A percentile compares a stretch with the other conserved stretches of the same genome.
phyloP scores from a whole-genome alignment of 139 green algal species.

The Ostreobium quekettii region DNA sequence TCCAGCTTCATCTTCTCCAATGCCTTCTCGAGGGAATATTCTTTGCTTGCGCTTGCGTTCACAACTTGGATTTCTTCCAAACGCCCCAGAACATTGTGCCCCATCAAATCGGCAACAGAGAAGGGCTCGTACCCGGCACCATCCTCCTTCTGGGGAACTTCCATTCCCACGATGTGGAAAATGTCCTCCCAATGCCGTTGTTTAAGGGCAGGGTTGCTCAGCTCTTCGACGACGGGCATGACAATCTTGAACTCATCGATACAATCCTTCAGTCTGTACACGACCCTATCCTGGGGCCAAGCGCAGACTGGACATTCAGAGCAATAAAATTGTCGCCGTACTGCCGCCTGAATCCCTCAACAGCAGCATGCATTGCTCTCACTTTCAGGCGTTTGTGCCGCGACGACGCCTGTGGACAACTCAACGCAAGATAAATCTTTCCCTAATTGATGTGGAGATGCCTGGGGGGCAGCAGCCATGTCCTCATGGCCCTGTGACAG shows the following conservation, averaged over 20 bases:
- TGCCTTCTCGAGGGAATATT: constrained; percentile 61
- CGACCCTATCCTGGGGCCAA: constrained; percentile 41
- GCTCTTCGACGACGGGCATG: constrained; percentile 44
- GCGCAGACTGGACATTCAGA: background rate
- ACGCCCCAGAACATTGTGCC: constrained; percentile 47
- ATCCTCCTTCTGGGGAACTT: background rate
- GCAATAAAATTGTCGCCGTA: background rate
- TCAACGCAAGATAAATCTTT: background rate
- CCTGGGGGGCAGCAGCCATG: too few relatives aligned
- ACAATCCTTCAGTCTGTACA: constrained; percentile 51
- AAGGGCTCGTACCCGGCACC: constrained; percentile 37
- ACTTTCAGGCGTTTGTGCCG: background rate
- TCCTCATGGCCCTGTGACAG: too few relatives aligned
- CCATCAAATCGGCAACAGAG: constrained; percentile 49
- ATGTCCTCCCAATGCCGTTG: constrained; percentile 37
- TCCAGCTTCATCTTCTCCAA: constrained; percentile 68
- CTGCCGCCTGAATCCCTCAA: background rate
- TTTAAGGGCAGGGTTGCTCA: constrained; percentile 64
- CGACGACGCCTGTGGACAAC: constrained; percentile 1
- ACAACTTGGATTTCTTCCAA: constrained; percentile 45
- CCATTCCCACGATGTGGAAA: background rate
- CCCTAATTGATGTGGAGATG: too few relatives aligned
- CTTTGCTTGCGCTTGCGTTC: constrained; percentile 44
- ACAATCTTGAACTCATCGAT: constrained; percentile 67
- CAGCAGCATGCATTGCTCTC: background rate